A percentile compares a stretch with the other conserved stretches of the same genome.
phyloP scores from a whole-genome alignment of 1,284 basidiomycete genomes.

The Somion occarium region DNA sequence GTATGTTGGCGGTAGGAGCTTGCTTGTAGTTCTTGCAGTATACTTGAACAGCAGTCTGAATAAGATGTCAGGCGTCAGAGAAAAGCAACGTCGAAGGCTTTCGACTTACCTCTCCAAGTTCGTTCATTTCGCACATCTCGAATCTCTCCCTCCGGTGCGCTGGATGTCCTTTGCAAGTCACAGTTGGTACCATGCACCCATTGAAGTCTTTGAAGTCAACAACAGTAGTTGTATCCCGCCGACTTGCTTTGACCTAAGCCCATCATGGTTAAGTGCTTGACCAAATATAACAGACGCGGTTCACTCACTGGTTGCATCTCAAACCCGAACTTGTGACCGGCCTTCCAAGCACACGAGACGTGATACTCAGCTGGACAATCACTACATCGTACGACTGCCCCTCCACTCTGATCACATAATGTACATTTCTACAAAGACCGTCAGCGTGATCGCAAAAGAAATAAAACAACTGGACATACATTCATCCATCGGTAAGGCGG shows the following conservation, averaged over 20 bases:
- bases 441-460: not conserved
- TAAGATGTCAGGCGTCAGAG: not conserved
- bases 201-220: constrained; percentile 84
- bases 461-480: constrained; percentile 36
- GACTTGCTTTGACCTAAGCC: constrained; percentile 67
- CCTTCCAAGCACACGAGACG: constrained; percentile 85
- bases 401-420: constrained; percentile 63
- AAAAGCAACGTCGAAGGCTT: not conserved
- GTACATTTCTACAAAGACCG: constrained; percentile 44
- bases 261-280: constrained; percentile 7
- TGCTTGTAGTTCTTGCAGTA: constrained; percentile 84
- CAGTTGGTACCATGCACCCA: constrained; percentile 77
- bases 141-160: constrained; percentile 63
- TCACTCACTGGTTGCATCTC: constrained; percentile 75
- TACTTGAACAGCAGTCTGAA: constrained; percentile 80
- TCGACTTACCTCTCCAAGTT: constrained; percentile 68
- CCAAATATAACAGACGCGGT: constrained; percentile 1
- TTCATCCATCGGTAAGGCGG: constrained; percentile 59
- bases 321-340: constrained; percentile 83
- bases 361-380: constrained; percentile 84
- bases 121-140: constrained; percentile 82
- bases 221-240: constrained; percentile 58
- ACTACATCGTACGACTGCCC: constrained; percentile 80
- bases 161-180: constrained; percentile 83
- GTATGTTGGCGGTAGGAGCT: constrained; percentile 62